Evolutionary conservation across 345 rosid species (phyloP), one percentile per base, ranked within the genome.

Genomic region (Citrus australasica): DNA sequence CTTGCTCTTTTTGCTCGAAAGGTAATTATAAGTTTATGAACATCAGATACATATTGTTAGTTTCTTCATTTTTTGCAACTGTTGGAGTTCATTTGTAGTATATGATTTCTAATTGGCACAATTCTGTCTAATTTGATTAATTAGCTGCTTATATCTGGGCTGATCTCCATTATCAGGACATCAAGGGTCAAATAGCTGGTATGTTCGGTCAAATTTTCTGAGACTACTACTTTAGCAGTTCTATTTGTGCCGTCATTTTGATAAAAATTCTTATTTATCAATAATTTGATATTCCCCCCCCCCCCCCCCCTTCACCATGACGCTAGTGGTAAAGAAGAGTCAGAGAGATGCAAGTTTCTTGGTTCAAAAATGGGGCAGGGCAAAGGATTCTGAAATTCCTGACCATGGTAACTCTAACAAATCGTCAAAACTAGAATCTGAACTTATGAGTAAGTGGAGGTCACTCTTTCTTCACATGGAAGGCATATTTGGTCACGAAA

Each of bases 81-180:
- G 3, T 55, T 72, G 56, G 8, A 67, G 59, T 77, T 66, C 35
- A 24, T 77, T 37, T 6, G 27, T 4, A 4, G 67, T 27, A 46
- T 46, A 58, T 32, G 0, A 48, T 5, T 21, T 55, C 72, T 81
- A 69, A 79, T 60, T 73, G 60, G 25, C 67, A 3, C 28, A 76
- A 13, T 69, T 86, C 66, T 80, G 55, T 60, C 56, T 63, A 67
- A 71, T 78, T 25, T 82, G 59, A 58, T 79, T 46, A 19, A 78
- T 80, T 90, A 96, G 99, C 97, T 86, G 92, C 97, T 75, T 89
- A 86, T 82, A 96, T 96, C 38, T 96, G 92, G 98, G 87, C 97
- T 17, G 98, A 94, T 86, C 93, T 96, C 71, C 91, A 94, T 81
- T 93, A 91, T 80, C 98, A 93, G 88, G 98, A 95, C 77, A 83